Base-by-base conservation (phyloP, 1,139 yeast genomes). In the Arxiozyma slooffiae region DNA sequence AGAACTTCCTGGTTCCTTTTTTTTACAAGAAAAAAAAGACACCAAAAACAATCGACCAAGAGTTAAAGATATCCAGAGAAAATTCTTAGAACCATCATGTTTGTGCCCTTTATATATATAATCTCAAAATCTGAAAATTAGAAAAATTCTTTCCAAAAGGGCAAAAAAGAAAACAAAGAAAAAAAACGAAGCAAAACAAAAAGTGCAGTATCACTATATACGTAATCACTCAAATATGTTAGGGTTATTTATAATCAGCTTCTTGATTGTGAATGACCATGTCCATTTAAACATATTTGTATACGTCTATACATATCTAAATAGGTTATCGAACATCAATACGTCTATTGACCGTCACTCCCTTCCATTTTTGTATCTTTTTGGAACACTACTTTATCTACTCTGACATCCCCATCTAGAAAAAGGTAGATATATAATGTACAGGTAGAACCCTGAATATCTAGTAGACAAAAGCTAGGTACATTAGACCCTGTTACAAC, bases 381-480 rank as follows among this genome's bases (percentile, higher is more conserved):
- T 56, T 82, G 77, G 66, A 85, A 88, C 48, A 83, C 81, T 51
- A 89, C 85, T 69, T 89, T 89, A 66, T 90, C 97, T 34, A 92
- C 97, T 68, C 87, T 87, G 48, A 92, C 92, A 55, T 88, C 95
- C 2, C 83, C 89, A 55, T 81, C 82, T 49, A 85, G 73, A 60
- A 81, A 76, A 17, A 94, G 85, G 71, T 92, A 92, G 54, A 92
- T 85, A 68, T 86, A 92, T 46, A 90, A 73, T 3, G 90, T 85
- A 61, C 96, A 85, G 2, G 79, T 78, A 0, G 81, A 68, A 1
- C 87, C 90, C 60, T 85, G 88, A 21, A 90, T 79, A 61, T 92
- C 97, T 57, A 92, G 66, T 45, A 92, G 74, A 61, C 96, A 89
- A 67, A 92, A 92, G 45, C 95, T 85, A 1, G 98, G 97, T n/a